Evolutionary conservation across 1,284 basidiomycete species (phyloP).

Genomic region (Ganoderma lingzhi): DNA sequence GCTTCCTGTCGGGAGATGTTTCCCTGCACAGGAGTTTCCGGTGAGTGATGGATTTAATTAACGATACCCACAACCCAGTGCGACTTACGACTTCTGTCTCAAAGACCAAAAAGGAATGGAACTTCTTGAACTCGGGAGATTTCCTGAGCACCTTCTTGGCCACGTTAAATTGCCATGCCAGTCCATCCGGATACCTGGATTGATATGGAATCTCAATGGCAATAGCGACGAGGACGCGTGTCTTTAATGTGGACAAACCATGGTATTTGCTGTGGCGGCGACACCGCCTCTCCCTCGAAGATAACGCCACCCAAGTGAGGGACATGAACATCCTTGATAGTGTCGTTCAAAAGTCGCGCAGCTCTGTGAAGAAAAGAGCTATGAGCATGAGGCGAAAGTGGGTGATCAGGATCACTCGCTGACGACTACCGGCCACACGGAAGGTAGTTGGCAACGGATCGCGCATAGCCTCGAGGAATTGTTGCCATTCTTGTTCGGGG

Average conservation of each 20-base stretch:
- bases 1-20: conserved; percentile 98
- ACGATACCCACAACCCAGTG: neutral
- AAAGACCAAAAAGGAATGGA: conserved; percentile 96
- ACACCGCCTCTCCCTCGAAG: conserved; percentile 80
- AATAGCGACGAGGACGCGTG: conserved; percentile 9
- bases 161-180: conserved; percentile 97
- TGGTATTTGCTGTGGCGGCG: conserved; percentile 85
- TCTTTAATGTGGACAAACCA: conserved; percentile 62
- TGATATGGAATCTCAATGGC: conserved; percentile 1
- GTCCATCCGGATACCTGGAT: conserved; percentile 88
- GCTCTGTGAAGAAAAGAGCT: conserved; percentile 53
- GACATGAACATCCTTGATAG: conserved; percentile 81
- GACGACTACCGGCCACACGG: conserved; percentile 87
- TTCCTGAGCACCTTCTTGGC: conserved; percentile 92
- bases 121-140: conserved; percentile 93
- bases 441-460: conserved; percentile 93
- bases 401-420: conserved; percentile 58
- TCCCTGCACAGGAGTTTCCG: conserved; percentile 62
- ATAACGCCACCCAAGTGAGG: conserved; percentile 79
- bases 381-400: neutral
- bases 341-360: conserved; percentile 75
- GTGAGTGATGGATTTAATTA: neutral
- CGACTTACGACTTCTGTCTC: conserved; percentile 93
- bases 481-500: conserved; percentile 80
- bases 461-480: conserved; percentile 75